phyloP scores from a whole-genome alignment of 1,284 basidiomycete species.

The Cryptococcus depauperatus region DNA sequence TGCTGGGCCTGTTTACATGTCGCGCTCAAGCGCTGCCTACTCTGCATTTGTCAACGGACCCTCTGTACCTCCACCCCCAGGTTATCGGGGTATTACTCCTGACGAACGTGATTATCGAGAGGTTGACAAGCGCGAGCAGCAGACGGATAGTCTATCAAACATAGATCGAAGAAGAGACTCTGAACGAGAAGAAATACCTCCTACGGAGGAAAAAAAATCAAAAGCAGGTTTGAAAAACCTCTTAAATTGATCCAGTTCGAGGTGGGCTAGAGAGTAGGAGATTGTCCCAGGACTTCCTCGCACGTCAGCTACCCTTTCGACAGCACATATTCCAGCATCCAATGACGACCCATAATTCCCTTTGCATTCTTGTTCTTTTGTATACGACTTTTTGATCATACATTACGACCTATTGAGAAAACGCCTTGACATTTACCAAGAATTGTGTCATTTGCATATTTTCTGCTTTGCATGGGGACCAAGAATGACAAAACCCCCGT shows the following conservation, averaged over 20 bases:
- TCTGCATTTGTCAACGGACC: not conserved
- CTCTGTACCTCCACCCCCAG: not conserved
- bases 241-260: slow-evolving; percentile 3
- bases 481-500: no score
- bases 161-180: not conserved
- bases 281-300: no score
- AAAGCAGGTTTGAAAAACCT: slow-evolving; percentile 2
- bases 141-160: not conserved
- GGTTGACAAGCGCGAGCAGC: not conserved
- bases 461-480: no score
- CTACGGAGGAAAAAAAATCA: not conserved
- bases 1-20: not conserved
- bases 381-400: no score
- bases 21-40: not conserved
- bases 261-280: no score
- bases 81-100: not conserved
- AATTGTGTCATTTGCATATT: no score
- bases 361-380: no score
- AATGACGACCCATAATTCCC: no score
- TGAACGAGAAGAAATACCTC: not conserved
- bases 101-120: not conserved
- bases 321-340: no score
- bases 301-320: no score
- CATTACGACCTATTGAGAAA: no score
- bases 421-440: no score